Percentiles rank a stretch among this genome's conserved stretches.
These are phyloP conservation scores for Clarireedia hainanense DNA, from an alignment of 2,329 filamentous ascomycete species.

Conservation along the genomic window DNA sequence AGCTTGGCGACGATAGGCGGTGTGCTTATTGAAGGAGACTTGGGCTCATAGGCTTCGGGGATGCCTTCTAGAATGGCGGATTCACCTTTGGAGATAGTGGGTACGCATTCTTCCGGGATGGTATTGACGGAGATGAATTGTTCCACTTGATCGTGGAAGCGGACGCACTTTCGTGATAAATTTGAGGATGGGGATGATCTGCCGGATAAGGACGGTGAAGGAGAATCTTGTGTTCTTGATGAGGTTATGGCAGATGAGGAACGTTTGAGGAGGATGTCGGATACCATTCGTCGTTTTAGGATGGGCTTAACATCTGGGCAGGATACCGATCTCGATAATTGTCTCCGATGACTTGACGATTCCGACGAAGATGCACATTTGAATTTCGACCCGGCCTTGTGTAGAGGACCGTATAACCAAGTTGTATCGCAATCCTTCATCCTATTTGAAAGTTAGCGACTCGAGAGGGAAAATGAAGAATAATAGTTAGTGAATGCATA, in stretches of 20 bases:
- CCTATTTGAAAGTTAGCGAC: constrained; percentile 44
- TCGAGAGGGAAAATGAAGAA: background rate
- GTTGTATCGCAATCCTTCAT: constrained; percentile 96
- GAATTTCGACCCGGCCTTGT: constrained; percentile 38
- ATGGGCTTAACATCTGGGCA: constrained; percentile 59
- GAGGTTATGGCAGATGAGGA: constrained; percentile 59
- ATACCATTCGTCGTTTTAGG: constrained; percentile 93
- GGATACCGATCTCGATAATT: background rate
- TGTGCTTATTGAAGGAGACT: background rate
- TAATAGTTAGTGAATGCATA: constrained; percentile 37
- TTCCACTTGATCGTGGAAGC: constrained; percentile 8
- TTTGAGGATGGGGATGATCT: constrained; percentile 3
- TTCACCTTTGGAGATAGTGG: background rate
- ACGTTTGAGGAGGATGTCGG: constrained; percentile 85
- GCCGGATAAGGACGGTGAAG: constrained; percentile 1
- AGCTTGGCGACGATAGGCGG: constrained; percentile 5
- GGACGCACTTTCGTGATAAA: constrained; percentile 6
- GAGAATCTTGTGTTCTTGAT: background rate
- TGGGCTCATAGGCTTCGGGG: background rate
- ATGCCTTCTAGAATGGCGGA: background rate
- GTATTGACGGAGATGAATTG: constrained; percentile 6
- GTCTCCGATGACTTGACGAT: constrained; percentile 39
- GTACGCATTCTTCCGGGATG: background rate
- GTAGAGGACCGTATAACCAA: constrained; percentile 91
- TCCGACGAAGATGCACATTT: constrained; percentile 25